These are phyloP conservation scores for Viola pubescens DNA, from an alignment of 441 rosid species.

Conservation along the genomic window DNA sequence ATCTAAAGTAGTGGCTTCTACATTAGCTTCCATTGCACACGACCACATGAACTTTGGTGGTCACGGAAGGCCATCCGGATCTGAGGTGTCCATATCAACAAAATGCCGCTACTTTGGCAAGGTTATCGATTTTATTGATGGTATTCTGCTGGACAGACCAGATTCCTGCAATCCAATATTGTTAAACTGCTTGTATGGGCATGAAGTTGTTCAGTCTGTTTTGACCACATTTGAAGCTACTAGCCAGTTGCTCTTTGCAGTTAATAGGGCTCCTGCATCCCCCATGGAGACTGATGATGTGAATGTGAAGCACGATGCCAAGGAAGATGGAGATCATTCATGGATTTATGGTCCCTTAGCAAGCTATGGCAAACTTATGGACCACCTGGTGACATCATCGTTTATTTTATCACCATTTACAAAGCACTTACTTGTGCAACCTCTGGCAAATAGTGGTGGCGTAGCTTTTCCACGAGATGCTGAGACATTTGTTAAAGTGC, in stretches of 20 bases:
- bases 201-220: constrained; percentile 76
- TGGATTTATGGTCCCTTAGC: constrained; percentile 96
- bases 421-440: constrained; percentile 79
- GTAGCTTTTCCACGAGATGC: constrained; percentile 77
- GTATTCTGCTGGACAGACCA: constrained; percentile 78
- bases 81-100: constrained; percentile 61
- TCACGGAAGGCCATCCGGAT: constrained; percentile 38
- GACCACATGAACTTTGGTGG: constrained; percentile 85
- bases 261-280: constrained; percentile 68
- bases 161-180: constrained; percentile 91
- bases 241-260: constrained; percentile 67
- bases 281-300: constrained; percentile 96
- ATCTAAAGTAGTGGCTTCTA: constrained; percentile 79
- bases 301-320: constrained; percentile 56
- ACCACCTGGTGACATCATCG: constrained; percentile 91
- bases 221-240: constrained; percentile 96
- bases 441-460: constrained; percentile 49
- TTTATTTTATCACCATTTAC: constrained; percentile 83
- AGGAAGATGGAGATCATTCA: constrained; percentile 57
- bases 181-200: constrained; percentile 74
- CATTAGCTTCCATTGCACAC: constrained; percentile 68
- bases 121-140: constrained; percentile 89
- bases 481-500: constrained; percentile 85
- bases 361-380: constrained; percentile 92
- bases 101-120: constrained; percentile 94